Percentiles rank a stretch among this genome's conserved stretches.
Evolutionary conservation across 306 rosid species (phyloP).

Genomic region (Glycine tomentella): DNA sequence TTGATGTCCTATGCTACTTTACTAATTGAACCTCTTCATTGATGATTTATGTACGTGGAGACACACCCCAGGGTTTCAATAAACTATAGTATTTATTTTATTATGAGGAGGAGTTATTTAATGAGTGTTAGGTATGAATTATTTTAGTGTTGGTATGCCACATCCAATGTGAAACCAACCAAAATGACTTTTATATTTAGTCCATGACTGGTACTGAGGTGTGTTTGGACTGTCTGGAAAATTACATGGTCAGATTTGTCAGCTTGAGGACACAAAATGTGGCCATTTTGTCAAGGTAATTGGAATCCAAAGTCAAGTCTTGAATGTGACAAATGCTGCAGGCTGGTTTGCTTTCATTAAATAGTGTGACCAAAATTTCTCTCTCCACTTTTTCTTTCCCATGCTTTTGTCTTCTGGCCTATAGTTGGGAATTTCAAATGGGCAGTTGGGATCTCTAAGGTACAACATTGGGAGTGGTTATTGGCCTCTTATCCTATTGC

Average conservation of each 20-base stretch:
- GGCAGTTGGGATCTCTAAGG: constrained; percentile 32
- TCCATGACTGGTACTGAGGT: constrained; percentile 14
- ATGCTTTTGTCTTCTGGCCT: constrained; percentile 46
- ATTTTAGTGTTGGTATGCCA: constrained; percentile 14
- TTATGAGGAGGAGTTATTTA: constrained; percentile 12
- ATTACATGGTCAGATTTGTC: constrained; percentile 40
- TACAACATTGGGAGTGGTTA: constrained; percentile 30
- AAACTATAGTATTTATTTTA: constrained; percentile 38
- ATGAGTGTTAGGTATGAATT: constrained; percentile 45
- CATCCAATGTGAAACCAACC: constrained; percentile 24
- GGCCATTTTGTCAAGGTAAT: constrained; percentile 51
- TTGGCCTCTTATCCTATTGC: background rate
- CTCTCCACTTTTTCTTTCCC: background rate
- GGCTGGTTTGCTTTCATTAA: constrained; percentile 49
- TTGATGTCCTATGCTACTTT: constrained; percentile 51
- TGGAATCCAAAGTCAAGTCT: constrained; percentile 65
- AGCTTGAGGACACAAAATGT: no score
- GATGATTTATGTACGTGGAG: constrained; percentile 52
- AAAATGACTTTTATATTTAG: constrained; percentile 26
- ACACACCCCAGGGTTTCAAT: constrained; percentile 54
- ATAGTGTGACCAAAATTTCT: constrained; percentile 42
- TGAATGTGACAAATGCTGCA: constrained; percentile 57
- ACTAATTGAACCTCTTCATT: constrained; percentile 53
- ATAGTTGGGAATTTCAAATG: constrained; percentile 45
- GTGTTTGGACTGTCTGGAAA: constrained; percentile 34